A percentile compares a stretch with the other conserved stretches of the same genome.
phyloP scores from a whole-genome alignment of 441 rosid species.

The Biscutella laevigata region DNA sequence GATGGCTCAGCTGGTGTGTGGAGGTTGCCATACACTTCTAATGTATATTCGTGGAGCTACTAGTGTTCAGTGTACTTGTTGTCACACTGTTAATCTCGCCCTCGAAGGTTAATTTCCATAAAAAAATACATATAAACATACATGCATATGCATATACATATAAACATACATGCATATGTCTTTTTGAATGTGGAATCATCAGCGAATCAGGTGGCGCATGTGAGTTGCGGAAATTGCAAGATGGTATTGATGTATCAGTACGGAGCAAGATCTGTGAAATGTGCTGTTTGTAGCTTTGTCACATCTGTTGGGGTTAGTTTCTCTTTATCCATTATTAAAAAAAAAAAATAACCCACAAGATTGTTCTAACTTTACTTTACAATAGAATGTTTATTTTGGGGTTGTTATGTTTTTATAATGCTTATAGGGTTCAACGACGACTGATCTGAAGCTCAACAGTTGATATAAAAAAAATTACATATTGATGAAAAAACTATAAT shows the following conservation, averaged over 20 bases:
- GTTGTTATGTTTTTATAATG: conserved; percentile 2
- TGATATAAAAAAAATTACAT: no score
- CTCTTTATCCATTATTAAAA: not conserved
- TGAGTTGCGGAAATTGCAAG: conserved; percentile 89
- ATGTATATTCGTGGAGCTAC: conserved; percentile 99
- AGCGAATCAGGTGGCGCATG: conserved; percentile 97
- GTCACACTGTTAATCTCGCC: conserved; percentile 92
- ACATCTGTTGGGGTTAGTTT: conserved; percentile 75
- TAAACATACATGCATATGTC: conserved; percentile 13
- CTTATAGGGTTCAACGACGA: conserved; percentile 67
- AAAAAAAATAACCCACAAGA: no score
- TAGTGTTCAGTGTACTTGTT: conserved; percentile 94
- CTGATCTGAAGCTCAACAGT: conserved; percentile 52
- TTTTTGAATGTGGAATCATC: conserved; percentile 32
- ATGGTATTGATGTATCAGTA: conserved; percentile 94
- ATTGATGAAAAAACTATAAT: no score
- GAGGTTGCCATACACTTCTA: conserved; percentile 91
- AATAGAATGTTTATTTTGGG: conserved; percentile 3
- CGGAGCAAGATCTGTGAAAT: conserved; percentile 90
- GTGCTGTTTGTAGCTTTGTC: conserved; percentile 88
- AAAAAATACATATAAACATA: no score
- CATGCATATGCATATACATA: no score
- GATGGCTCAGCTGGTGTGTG: conserved; percentile 96
- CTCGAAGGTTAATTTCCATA: no score
- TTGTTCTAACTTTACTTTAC: no score